Base-by-base conservation (phyloP, 805 yeast genomes). In the Suhomyces sp. region DNA sequence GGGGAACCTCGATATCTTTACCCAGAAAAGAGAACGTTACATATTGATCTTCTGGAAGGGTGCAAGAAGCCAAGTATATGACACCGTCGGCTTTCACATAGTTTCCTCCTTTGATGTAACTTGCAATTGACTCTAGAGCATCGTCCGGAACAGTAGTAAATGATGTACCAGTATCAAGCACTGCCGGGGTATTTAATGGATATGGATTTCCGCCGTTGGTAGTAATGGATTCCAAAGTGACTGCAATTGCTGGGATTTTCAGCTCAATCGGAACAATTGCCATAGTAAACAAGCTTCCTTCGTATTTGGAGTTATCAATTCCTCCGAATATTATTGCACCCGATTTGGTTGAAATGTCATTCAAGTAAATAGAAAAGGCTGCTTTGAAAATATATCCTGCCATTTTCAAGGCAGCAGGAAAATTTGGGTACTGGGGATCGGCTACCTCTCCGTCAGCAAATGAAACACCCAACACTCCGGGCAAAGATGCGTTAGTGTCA, bases 261-360 rank as follows among this genome's bases (percentile, higher is more conserved):
- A 17, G 20, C 13, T 27, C 46, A 9, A 44, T 10, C 2, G 29
- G 6, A 31, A 53, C 21, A 21, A 46, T 19, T 15, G 55, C 54
- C 3, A 58, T 13, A 47, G 62, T 48, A 6, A 41, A 50, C 44
- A 63, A 52, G 2, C 17, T 24, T 4, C 64, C 64, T 19, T 44
- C 40, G 51, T 60, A 62, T 35, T 64, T 61, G 15, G 69, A 54
- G 12, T 56, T 46, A 53, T 71, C 73, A 24, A 64, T 58, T 25
- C 66, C 69, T 9, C 75, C 76, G 51, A 71, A 61, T 9, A 58
- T 46, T 6, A 71, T 44, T 10, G 55, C 39, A 5, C 75, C 76
- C 1, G 55, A 39, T 24, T 46, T 41, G 52, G 58, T 52, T 45
- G 50, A 21, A 6, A 50, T 56, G 40, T 56, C 56, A 33, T 61